These are phyloP conservation scores for Hebeloma cylindrosporum DNA, from an alignment of 768 basidiomycete genomes.

Conservation along the genomic window DNA sequence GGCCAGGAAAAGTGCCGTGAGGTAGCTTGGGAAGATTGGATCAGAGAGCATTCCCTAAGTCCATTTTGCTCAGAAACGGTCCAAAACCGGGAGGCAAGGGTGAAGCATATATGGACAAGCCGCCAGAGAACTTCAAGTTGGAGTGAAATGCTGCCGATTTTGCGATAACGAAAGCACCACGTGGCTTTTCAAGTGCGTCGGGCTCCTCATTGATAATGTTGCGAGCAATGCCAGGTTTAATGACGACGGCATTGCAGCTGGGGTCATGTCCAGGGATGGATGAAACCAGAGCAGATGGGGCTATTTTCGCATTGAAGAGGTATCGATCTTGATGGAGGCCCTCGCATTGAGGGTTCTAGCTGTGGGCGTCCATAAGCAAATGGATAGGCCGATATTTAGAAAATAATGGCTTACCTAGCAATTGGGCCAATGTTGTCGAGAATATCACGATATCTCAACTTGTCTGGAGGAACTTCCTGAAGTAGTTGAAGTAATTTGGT, in stretches of 20 bases:
- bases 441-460: slow-evolving; percentile 9
- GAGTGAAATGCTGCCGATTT: too few relatives aligned
- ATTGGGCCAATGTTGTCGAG: not conserved
- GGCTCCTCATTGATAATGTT: not conserved
- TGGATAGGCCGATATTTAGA: not conserved
- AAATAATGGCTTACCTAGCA: not conserved
- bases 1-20: too few relatives aligned
- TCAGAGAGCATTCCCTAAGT: too few relatives aligned
- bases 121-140: not conserved
- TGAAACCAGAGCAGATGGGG: not conserved
- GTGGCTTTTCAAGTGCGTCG: too few relatives aligned
- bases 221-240: slow-evolving; percentile 3
- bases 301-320: slow-evolving; percentile 5
- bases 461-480: not conserved
- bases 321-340: slow-evolving; percentile 7
- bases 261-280: not conserved
- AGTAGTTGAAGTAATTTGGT: slow-evolving; percentile 9
- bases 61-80: not conserved
- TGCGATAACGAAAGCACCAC: too few relatives aligned
- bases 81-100: not conserved
- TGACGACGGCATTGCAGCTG: not conserved
- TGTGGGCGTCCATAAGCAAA: not conserved
- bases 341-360: slow-evolving; percentile 17
- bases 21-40: too few relatives aligned
- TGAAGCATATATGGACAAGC: not conserved